Conservation (phyloP, 2,329 filamentous ascomycete species). For the Beauveria varroae region DNA sequence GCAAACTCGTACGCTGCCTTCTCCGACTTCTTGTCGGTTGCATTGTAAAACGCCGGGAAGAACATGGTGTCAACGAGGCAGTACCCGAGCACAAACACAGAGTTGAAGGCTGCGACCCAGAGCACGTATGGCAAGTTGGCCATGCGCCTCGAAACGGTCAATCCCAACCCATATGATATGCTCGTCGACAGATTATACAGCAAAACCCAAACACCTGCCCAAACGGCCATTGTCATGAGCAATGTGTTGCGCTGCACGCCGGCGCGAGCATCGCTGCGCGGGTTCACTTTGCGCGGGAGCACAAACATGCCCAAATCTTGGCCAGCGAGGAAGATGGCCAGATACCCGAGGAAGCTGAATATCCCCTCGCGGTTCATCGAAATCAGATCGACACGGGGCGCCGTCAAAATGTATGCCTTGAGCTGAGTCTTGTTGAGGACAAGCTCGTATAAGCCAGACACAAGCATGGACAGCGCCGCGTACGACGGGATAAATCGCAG, state of each 20-base stretch:
- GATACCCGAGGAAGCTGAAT: conserved; percentile 90
- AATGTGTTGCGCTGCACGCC: conserved; percentile 47
- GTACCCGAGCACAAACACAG: conserved; percentile 70
- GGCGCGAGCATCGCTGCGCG: conserved; percentile 33
- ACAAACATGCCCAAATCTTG: conserved; percentile 76
- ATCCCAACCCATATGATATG: conserved; percentile 61
- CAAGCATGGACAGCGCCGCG: conserved; percentile 61
- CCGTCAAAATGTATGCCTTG: conserved; percentile 74
- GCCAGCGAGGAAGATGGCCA: conserved; percentile 89
- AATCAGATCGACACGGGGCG: conserved; percentile 68
- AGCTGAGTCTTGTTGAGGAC: conserved; percentile 69
- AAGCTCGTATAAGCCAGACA: conserved; percentile 66
- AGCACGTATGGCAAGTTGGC: conserved; percentile 91
- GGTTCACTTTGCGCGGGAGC: conserved; percentile 52
- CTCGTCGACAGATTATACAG: conserved; percentile 65
- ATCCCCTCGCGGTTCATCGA: conserved; percentile 91
- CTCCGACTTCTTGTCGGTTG: conserved; percentile 48
- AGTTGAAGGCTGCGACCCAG: conserved; percentile 91
- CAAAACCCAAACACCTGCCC: conserved; percentile 59
- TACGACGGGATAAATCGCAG: conserved; percentile 68
- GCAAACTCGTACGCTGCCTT: conserved; percentile 56
- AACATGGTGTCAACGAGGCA: conserved; percentile 69
- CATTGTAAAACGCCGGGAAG: conserved; percentile 65
- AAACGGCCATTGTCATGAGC: conserved; percentile 54
- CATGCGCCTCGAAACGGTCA: conserved; percentile 77